These are phyloP conservation scores for Nemania sp. DNA, from an alignment of 2,329 filamentous ascomycete species.

Conservation along the genomic window DNA sequence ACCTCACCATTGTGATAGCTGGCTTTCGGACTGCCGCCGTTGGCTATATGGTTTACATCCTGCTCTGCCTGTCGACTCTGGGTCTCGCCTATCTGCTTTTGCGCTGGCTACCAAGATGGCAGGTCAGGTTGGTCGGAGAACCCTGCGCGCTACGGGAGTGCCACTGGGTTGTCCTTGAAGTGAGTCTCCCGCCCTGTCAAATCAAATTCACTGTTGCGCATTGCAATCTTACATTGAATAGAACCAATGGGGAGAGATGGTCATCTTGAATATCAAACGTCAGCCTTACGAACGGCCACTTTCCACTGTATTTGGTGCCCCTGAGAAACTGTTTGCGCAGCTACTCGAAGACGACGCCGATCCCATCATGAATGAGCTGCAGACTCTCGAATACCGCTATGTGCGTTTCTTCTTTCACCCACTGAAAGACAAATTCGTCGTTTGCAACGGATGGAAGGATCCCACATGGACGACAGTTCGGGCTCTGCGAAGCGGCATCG, in stretches of 20 bases:
- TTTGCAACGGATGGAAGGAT: constrained; percentile 92
- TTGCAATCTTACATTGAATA: constrained; percentile 36
- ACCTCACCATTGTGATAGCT: constrained; percentile 89
- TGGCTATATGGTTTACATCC: constrained; percentile 70
- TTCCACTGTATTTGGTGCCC: constrained; percentile 68
- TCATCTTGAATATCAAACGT: constrained; percentile 68
- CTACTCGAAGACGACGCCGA: constrained; percentile 70
- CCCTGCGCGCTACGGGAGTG: constrained; percentile 71
- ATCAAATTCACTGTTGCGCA: background rate
- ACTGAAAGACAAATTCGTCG: constrained; percentile 81
- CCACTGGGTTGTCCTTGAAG: constrained; percentile 90
- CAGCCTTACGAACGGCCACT: constrained; percentile 57
- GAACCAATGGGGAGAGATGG: constrained; percentile 96
- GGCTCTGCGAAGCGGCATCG: constrained; percentile 75
- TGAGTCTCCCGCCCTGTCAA: constrained; percentile 41
- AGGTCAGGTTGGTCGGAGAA: constrained; percentile 73
- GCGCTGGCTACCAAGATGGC: constrained; percentile 88
- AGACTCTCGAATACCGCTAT: constrained; percentile 88
- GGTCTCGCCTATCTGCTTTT: constrained; percentile 84
- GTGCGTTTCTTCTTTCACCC: constrained; percentile 92
- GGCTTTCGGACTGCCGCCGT: constrained; percentile 79
- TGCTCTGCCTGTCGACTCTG: constrained; percentile 70
- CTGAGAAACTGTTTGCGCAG: constrained; percentile 61
- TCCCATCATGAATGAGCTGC: constrained; percentile 73
- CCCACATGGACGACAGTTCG: constrained; percentile 82